Evolutionary conservation across 352 stramenopile species (phyloP), one percentile per base, ranked within the genome.

Genomic region (Globisporangium camurandrum): DNA sequence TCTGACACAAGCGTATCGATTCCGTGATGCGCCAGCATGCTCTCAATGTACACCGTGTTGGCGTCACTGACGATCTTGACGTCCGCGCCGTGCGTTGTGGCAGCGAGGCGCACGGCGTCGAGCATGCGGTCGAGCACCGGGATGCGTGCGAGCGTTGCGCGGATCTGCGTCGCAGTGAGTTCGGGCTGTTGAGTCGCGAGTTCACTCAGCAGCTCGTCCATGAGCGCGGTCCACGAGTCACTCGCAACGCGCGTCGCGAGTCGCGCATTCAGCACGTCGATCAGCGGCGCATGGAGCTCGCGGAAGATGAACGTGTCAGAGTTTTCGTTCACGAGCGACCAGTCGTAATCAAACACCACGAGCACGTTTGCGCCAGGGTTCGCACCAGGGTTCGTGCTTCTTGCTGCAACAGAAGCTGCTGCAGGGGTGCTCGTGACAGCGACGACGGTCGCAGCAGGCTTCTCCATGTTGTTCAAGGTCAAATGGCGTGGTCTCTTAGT

Each of bases 341-440:
- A 89, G 60, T 92, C 81, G 46, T 88, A 92, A 65, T 92, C 81
- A 36, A 92, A 89, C 38, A 90, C 53, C 28, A 89, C 72, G 27
- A 92, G 66, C 14, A 78, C 64, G 16, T 42, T 20, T n/a, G n/a
- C n/a, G n/a, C n/a, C n/a, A n/a, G n/a, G n/a, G 23, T 46, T 34
- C 3, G 30, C 30, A 0, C 8, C 14, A 34, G 30, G 24, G n/a
- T n/a, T n/a, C n/a, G n/a, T n/a, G n/a, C n/a, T n/a, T n/a, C n/a
- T 4, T 20, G 19, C 46, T 44, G 37, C 22, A 24, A 44, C 57
- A 30, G 27, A 20, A 22, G 45, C 45, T 24, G 14, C 30, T 31
- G 24, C 45, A 22, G 30, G 30, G 9, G 30, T 16, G 9, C 30
- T 34, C 30, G n/a, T n/a, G n/a, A n/a, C n/a, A n/a, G n/a, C n/a